A percentile compares a stretch with the other conserved stretches of the same genome.
Conservation (phyloP, 1,284 basidiomycete genomes). For the Sanghuangporus weigelae region DNA sequence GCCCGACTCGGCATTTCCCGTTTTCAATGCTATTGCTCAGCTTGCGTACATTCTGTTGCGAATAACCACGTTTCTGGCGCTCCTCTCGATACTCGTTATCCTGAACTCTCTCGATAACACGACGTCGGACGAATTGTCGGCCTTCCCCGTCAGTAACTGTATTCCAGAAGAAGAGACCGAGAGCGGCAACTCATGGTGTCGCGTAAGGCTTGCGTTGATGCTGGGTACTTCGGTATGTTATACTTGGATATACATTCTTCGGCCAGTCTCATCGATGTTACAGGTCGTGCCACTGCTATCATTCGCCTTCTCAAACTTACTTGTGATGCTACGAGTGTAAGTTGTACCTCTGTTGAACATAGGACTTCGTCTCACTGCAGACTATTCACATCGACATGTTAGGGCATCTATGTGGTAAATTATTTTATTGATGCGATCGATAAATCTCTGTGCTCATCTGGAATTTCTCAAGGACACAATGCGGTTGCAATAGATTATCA, state of each 20-base stretch:
- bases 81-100: constrained; percentile 6
- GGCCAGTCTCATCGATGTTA: not conserved
- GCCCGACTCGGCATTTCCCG: not conserved
- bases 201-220: not conserved
- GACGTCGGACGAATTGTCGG: not conserved
- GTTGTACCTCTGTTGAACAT: not conserved
- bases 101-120: not conserved
- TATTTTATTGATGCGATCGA: too few species aligned
- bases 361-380: not conserved
- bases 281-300: not conserved
- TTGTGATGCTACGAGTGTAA: constrained; percentile 6
- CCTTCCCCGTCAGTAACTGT: not conserved
- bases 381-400: too few species aligned
- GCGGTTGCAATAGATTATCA: too few species aligned
- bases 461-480: too few species aligned
- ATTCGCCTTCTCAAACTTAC: not conserved
- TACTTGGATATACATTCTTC: not conserved
- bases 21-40: not conserved
- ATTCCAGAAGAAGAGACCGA: not conserved
- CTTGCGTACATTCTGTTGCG: not conserved
- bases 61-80: not conserved
- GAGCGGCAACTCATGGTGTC: not conserved
- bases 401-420: too few species aligned
- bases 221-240: constrained; percentile 3
- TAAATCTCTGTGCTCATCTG: too few species aligned